Conservation (phyloP, 129 eudicot genomes). For the Chrysanthemum lavandulifolium region DNA sequence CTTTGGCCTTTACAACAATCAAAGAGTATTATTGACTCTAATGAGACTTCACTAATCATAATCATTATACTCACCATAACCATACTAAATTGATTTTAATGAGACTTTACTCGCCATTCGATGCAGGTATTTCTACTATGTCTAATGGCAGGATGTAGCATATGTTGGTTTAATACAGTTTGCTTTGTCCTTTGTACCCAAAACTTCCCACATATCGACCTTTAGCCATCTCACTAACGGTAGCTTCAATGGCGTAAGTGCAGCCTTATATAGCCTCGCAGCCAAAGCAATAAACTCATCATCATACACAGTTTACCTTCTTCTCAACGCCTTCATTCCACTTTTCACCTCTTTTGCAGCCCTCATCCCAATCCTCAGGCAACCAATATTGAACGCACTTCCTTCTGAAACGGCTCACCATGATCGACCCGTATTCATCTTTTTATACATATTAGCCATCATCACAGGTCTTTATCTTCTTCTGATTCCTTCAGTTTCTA, state of each 20-base stretch:
- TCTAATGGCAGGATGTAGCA: slow-evolving; percentile 83
- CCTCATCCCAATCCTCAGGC: slow-evolving; percentile 67
- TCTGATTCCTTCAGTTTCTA: slow-evolving; percentile 41
- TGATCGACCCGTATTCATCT: slow-evolving; percentile 59
- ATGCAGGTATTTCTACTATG: slow-evolving; percentile 74
- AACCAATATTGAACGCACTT: slow-evolving; percentile 46
- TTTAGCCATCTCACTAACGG: slow-evolving; percentile 74
- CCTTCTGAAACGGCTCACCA: slow-evolving; percentile 33
- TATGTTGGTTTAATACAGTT: slow-evolving; percentile 93
- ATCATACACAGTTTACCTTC: slow-evolving; percentile 53
- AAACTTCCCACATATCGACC: slow-evolving; percentile 61
- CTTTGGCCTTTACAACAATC: not conserved
- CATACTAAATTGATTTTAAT: not conserved
- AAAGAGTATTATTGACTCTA: not conserved
- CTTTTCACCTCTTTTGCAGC: slow-evolving; percentile 57
- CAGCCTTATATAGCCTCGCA: slow-evolving; percentile 81
- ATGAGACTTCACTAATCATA: not conserved
- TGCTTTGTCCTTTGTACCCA: slow-evolving; percentile 77
- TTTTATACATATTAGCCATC: slow-evolving; percentile 55
- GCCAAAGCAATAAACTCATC: slow-evolving; percentile 69
- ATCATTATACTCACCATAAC: not conserved
- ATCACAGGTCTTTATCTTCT: slow-evolving; percentile 87
- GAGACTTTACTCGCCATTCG: slow-evolving; percentile 3
- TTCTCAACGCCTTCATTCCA: slow-evolving; percentile 73
- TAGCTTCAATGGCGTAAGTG: slow-evolving; percentile 91